A percentile compares a stretch with the other conserved stretches of the same genome.
phyloP scores from a whole-genome alignment of 495 filamentous ascomycete genomes.

The Hypoxylon lenormandii region DNA sequence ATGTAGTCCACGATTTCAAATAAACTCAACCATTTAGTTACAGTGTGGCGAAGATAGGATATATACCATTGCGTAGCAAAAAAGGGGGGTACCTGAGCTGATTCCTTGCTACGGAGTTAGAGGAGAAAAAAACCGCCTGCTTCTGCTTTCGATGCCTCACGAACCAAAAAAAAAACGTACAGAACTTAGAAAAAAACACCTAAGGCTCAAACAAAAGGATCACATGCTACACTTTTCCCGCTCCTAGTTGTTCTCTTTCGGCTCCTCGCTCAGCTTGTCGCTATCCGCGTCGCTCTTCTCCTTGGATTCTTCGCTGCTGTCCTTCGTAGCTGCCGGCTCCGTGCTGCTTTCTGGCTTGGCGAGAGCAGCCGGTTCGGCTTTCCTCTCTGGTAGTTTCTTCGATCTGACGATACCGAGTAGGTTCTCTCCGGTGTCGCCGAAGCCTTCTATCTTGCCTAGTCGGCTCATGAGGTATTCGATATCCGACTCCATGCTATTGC shows the following conservation, averaged over 20 bases:
- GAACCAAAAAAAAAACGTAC: slow-evolving; percentile 21
- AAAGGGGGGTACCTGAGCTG: no score
- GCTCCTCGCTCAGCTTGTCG: slow-evolving; percentile 2
- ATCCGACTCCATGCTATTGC: slow-evolving; percentile 79
- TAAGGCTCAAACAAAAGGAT: slow-evolving; percentile 6
- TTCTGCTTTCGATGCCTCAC: slow-evolving; percentile 32
- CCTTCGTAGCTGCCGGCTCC: slow-evolving; percentile 15
- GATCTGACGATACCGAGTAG: slow-evolving; percentile 74
- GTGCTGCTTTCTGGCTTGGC: slow-evolving; percentile 13
- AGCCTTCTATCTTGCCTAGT: slow-evolving; percentile 83
- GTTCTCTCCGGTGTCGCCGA: slow-evolving; percentile 74
- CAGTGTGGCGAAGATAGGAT: background rate
- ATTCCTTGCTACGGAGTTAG: slow-evolving; percentile 14
- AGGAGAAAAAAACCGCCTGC: slow-evolving; percentile 36
- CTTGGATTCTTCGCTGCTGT: slow-evolving; percentile 1
- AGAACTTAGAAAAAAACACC: background rate
- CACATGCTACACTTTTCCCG: slow-evolving; percentile 19
- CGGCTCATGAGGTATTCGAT: slow-evolving; percentile 78
- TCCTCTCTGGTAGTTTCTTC: slow-evolving; percentile 62
- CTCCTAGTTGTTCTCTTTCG: slow-evolving; percentile 26
- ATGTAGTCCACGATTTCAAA: background rate
- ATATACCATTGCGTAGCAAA: background rate
- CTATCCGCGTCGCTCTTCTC: slow-evolving; percentile 27
- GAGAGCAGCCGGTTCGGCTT: slow-evolving; percentile 6
- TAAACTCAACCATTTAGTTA: background rate